Evolutionary conservation across 73 alveolate species (phyloP), one percentile per base, ranked within the genome.

Genomic region (Breviolum minutum): DNA sequence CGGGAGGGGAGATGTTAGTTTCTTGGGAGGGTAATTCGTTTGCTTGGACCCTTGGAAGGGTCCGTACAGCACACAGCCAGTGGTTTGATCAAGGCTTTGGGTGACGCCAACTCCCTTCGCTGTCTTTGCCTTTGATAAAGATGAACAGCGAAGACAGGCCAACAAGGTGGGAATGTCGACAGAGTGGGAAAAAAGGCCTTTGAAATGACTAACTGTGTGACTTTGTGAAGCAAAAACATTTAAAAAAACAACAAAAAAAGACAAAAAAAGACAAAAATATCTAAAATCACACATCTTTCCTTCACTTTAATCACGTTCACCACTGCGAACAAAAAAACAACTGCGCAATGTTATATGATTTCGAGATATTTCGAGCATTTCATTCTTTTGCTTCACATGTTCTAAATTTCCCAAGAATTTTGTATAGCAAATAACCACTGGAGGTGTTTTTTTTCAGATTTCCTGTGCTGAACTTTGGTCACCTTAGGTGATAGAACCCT

Each of bases 31-130:
- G 24, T 17, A 14, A 68, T 22, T 68, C 77, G 2, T 68, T 68
- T 14, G 77, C n/a, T 14, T 68, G 24, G 74, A 66, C 11, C 2
- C 77, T 68, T 22, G 2, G 17, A 68, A 68, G 77, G 77, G 6
- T 17, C 77, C 17, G 2, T 17, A 68, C 77, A 14, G 24, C 77
- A 68, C 77, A 68, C 1, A 68, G 24, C 17, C 74, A 66, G 77
- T 14, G 6, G 77, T 14, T 40, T 40, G 54, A 40, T 40, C 54
- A 61, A 86, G 94, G 94, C 94, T 86, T 60, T 86, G 94, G 80
- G 94, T 86, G 40, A 86, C 94, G 63, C 94, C 94, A 77, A 86
- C 94, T 29, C 94, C 94, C 81, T 86, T 86, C 30, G 94, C 94
- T 14, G 94, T 86, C 54, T 86, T 86, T 63, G 94, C 94, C 80